phyloP scores from a whole-genome alignment of 371 early-diverging fungal species.

The Mortierella sp. region DNA sequence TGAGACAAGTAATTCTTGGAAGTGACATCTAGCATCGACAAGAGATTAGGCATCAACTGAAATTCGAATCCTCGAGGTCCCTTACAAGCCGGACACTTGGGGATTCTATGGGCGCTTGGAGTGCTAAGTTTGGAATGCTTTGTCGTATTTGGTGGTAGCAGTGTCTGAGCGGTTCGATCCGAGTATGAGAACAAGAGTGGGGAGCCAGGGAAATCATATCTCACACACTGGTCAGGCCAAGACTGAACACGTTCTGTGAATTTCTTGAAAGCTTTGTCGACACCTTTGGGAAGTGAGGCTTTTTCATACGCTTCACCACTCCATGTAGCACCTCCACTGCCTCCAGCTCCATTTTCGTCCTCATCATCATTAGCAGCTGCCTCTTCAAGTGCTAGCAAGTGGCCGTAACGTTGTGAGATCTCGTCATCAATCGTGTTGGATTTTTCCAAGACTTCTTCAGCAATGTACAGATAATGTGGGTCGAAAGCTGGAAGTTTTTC shows the following conservation, averaged over 20 bases:
- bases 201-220: conserved; percentile 81
- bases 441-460: conserved; percentile 66
- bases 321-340: conserved; percentile 69
- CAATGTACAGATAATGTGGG: conserved; percentile 76
- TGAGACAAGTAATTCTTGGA: conserved; percentile 49
- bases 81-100: conserved; percentile 77
- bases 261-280: conserved; percentile 83
- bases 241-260: conserved; percentile 79
- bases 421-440: conserved; percentile 55
- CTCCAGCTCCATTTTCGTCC: conserved; percentile 20
- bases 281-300: conserved; percentile 74
- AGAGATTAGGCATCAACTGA: conserved; percentile 92
- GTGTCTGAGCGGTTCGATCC: conserved; percentile 58
- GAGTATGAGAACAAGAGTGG: conserved; percentile 79
- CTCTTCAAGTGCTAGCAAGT: conserved; percentile 63
- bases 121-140: conserved; percentile 47
- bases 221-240: conserved; percentile 88
- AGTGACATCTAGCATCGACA: conserved; percentile 73
- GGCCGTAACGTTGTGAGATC: conserved; percentile 61
- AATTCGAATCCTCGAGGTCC: conserved; percentile 89
- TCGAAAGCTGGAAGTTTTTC: conserved; percentile 58
- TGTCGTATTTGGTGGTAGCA: conserved; percentile 40
- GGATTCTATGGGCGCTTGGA: conserved; percentile 57
- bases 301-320: conserved; percentile 88
- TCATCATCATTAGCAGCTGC: conserved; percentile 57